Evolutionary conservation across 2,329 filamentous ascomycete species (phyloP), one percentile per base, ranked within the genome.

Genomic region (Aaosphaeria pasadenensis): DNA sequence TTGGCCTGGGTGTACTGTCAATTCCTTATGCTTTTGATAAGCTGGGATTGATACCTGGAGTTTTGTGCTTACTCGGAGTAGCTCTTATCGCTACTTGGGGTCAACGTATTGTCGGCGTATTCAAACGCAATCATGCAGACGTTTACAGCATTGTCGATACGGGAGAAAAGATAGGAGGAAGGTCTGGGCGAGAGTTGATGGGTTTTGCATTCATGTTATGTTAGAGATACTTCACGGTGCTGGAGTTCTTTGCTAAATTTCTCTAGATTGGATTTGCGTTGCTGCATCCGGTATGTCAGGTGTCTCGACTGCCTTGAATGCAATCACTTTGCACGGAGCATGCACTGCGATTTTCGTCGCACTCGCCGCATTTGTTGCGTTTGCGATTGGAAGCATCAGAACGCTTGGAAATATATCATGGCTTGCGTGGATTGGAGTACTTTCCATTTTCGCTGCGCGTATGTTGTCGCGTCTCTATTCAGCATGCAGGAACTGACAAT

Each of bases 301-400:
- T 13, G 4, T 43, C 30, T 11, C 24, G 6, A 43, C 31, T 17
- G 41, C 41, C 6, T 30, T 43, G 41, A 30, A 30, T 31, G 11
- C 41, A 11, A 43, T 43, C 30, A 43, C 41, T 6, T 36, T 36
- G 9, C 38, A 46, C 42, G 38, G 36, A 32, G 33, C 39, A n/a
- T 46, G 44, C 29, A 30, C 17, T 24, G 17, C n/a, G 31, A 36
- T 44, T 35, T 36, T 35, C 9, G 41, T 28, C 36, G 39, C 24
- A 28, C 29, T 42, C n/a, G 73, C 85, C 2, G 83, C 81, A 0
- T 63, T 83, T 50, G 60, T 77, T 7, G 56, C 87, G 6, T 84
- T 82, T 80, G 82, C 63, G 50, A 82, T n/a, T 75, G 79, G n/a
- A 81, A 82, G 36, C 57, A 86, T 4, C 84, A 83, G 1, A 71